Percentiles rank a stretch among this genome's conserved stretches.
These are phyloP conservation scores for Clavispora vitiphila DNA, from an alignment of 805 yeast genomes.

Conservation along the genomic window DNA sequence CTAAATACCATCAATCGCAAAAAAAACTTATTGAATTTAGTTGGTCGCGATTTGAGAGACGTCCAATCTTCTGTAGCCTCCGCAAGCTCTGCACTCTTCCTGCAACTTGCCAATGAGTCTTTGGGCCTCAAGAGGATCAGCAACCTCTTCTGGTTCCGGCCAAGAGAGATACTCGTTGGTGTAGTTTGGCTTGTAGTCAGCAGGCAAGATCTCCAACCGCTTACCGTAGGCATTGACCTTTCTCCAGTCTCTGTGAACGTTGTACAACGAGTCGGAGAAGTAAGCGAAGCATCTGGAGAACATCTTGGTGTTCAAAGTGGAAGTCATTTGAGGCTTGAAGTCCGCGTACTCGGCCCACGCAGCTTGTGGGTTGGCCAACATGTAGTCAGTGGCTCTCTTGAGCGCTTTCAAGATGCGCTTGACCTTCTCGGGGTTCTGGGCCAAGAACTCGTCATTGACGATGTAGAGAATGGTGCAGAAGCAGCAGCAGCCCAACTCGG, in stretches of 20 bases:
- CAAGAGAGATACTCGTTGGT: slow-evolving; percentile 47
- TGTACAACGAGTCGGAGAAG: slow-evolving; percentile 46
- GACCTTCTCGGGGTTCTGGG: slow-evolving; percentile 43
- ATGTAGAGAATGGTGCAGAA: slow-evolving; percentile 54
- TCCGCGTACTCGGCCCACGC: slow-evolving; percentile 45
- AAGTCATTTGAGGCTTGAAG: slow-evolving; percentile 45
- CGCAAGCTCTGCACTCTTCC: slow-evolving; percentile 41
- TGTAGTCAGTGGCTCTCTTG: slow-evolving; percentile 47
- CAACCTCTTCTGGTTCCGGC: slow-evolving; percentile 44
- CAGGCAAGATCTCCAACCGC: slow-evolving; percentile 47
- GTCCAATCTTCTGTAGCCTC: slow-evolving; percentile 43
- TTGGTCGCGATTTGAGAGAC: neutral
- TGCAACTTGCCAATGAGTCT: slow-evolving; percentile 43
- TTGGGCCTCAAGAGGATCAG: slow-evolving; percentile 46
- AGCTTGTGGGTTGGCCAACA: slow-evolving; percentile 37
- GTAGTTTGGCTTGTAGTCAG: slow-evolving; percentile 46
- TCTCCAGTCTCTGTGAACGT: slow-evolving; percentile 53
- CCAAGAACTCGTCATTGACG: slow-evolving; percentile 46
- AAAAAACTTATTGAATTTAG: no score
- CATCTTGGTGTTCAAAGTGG: slow-evolving; percentile 38
- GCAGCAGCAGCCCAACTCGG: slow-evolving; percentile 55
- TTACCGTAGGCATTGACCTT: slow-evolving; percentile 54
- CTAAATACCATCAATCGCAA: no score
- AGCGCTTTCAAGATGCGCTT: slow-evolving; percentile 42
- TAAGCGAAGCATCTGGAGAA: slow-evolving; percentile 53